These are phyloP conservation scores for Poronia punctata DNA, from an alignment of 495 filamentous ascomycete species.

Conservation along the genomic window DNA sequence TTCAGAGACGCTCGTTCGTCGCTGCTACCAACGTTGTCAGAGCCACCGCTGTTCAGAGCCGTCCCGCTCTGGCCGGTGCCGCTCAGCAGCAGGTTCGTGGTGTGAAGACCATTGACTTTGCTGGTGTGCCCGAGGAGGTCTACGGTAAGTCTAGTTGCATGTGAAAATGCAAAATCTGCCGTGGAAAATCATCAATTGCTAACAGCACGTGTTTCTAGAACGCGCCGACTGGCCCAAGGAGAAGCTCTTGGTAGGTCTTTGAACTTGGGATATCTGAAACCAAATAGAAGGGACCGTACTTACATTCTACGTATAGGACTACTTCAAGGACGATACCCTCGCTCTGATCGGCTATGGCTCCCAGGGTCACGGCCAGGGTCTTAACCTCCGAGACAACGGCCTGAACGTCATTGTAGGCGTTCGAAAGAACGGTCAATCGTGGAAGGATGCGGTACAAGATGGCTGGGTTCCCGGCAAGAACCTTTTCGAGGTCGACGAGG, in stretches of 20 bases:
- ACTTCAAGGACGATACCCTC: conserved; percentile 99
- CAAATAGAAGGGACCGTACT: conserved; percentile 6
- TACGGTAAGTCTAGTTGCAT: too few species aligned
- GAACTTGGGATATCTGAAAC: not conserved
- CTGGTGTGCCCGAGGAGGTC: conserved; percentile 84
- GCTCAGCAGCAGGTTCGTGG: conserved; percentile 62
- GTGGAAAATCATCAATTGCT: too few species aligned
- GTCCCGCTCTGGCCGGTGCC: conserved; percentile 41
- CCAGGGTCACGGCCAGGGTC: conserved; percentile 94
- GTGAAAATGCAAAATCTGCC: too few species aligned
- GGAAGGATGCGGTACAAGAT: conserved; percentile 94
- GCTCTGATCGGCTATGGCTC: conserved; percentile 99
- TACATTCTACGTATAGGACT: conserved; percentile 56
- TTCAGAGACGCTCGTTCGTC: conserved; percentile 64
- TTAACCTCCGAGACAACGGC: conserved; percentile 98
- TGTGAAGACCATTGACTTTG: conserved; percentile 90
- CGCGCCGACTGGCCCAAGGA: conserved; percentile 96
- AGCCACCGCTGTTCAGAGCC: conserved; percentile 45
- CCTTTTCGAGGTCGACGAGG: conserved; percentile 94
- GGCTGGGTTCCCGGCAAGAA: conserved; percentile 98
- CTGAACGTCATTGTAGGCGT: conserved; percentile 98
- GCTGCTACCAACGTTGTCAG: conserved; percentile 55
- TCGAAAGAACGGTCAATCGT: conserved; percentile 94
- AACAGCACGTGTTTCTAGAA: conserved; percentile 46
- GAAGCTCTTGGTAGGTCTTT: conserved; percentile 75